phyloP scores from a whole-genome alignment of 371 early-diverging fungal species.

The Rhizopus delemar region DNA sequence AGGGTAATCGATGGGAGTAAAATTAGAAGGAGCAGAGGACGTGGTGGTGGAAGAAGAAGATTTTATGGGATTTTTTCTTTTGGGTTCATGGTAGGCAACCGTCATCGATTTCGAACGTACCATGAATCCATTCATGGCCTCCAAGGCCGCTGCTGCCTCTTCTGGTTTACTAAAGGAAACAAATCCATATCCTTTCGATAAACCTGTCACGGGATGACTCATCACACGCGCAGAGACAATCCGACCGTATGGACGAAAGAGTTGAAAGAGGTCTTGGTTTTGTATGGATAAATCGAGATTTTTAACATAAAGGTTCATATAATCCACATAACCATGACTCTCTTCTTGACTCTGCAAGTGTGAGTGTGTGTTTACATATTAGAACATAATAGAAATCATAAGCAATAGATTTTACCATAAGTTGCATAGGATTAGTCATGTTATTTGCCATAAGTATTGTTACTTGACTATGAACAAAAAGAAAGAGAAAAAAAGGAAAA shows the following conservation, averaged over 20 bases:
- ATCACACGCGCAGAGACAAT: constrained; percentile 55
- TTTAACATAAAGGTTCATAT: constrained; percentile 47
- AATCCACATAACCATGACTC: constrained; percentile 26
- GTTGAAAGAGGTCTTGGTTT: constrained; percentile 39
- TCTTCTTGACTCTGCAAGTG: no score
- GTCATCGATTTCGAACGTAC: constrained; percentile 34
- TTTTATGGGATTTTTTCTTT: constrained; percentile 37
- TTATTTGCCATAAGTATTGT: constrained; percentile 7
- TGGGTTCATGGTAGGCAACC: constrained; percentile 52
- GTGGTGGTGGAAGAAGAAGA: constrained; percentile 25
- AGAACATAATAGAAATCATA: background rate
- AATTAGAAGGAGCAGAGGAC: constrained; percentile 26
- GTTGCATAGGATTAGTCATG: background rate
- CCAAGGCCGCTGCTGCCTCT: constrained; percentile 40
- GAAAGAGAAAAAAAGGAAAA: background rate
- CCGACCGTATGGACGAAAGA: constrained; percentile 45
- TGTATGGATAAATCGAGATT: constrained; percentile 44
- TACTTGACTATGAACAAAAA: constrained; percentile 10
- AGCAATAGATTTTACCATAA: background rate
- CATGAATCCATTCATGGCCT: constrained; percentile 38
- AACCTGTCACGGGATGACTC: constrained; percentile 44
- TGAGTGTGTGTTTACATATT: no score
- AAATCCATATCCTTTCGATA: constrained; percentile 51
- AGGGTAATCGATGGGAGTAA: constrained; percentile 26
- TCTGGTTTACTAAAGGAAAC: constrained; percentile 46